Evolutionary conservation across 2,329 filamentous ascomycete genomes (phyloP).

Genomic region (Phoma sp.): DNA sequence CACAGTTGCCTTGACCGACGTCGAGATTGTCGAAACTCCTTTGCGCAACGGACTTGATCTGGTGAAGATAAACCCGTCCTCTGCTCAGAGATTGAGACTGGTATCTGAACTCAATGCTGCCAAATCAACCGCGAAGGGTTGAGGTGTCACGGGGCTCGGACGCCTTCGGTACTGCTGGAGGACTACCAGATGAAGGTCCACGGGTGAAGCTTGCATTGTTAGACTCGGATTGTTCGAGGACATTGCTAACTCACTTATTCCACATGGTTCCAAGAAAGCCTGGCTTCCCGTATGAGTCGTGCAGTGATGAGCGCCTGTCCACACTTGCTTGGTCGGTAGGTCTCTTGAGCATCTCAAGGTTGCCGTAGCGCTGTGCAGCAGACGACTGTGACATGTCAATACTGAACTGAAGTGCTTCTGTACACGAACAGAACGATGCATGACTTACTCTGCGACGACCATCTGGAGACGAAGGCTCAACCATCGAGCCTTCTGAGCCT

Average conservation of each 20-base stretch:
- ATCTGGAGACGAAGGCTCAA: slow-evolving; percentile 22
- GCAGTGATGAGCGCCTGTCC: slow-evolving; percentile 38
- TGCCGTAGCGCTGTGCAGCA: slow-evolving; percentile 36
- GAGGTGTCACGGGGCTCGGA: slow-evolving; percentile 34
- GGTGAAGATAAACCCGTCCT: neutral
- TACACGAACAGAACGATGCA: too few relatives aligned
- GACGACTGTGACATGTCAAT: slow-evolving; percentile 35
- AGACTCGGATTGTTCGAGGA: neutral
- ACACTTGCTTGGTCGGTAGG: slow-evolving; percentile 36
- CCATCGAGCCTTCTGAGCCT: slow-evolving; percentile 39
- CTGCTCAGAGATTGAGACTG: slow-evolving; percentile 18
- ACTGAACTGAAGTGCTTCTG: neutral
- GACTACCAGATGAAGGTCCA: slow-evolving; percentile 23
- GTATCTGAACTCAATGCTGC: neutral
- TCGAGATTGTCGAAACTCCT: neutral
- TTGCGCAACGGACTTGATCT: neutral
- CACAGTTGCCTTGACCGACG: neutral
- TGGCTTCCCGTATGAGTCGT: slow-evolving; percentile 43
- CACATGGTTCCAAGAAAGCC: slow-evolving; percentile 43
- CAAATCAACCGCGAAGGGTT: slow-evolving; percentile 32
- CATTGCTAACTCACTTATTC: slow-evolving; percentile 38
- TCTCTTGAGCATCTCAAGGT: slow-evolving; percentile 43
- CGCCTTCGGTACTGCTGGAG: slow-evolving; percentile 11
- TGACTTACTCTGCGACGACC: slow-evolving; percentile 40
- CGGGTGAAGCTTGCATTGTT: slow-evolving; percentile 42